Evolutionary conservation across 345 rosid species (phyloP), one percentile per base, ranked within the genome.

Genomic region (Hevea brasiliensis): DNA sequence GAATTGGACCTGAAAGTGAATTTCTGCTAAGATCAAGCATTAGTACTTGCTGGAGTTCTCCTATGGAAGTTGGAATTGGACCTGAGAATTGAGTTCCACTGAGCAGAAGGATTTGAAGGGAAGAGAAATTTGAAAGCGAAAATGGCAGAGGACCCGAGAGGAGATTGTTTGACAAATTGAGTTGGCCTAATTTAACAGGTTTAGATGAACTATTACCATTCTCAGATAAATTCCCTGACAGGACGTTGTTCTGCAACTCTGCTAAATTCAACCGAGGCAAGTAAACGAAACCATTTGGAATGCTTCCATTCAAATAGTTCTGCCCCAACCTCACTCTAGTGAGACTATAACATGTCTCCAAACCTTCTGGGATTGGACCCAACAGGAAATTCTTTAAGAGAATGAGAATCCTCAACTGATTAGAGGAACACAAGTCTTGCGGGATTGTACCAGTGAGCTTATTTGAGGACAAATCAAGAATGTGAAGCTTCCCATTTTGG

Each of bases 351-450:
- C 98, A 94, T 50, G 74, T 80, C 40, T 94, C 95, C 65, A 94
- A 83, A 54, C 88, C 87, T 63, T 83, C 82, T 3, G 98, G 94
- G 50, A 94, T 83, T 54, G 93, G 85, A 61, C 97, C 98, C 8
- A 94, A 87, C 74, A 94, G n/a, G 86, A 89, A 92, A 84, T 94
- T 94, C 76, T 87, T 89, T 79, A 94, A 78, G 70, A 92, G 82
- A 69, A 94, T 94, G 48, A 92, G 77, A 74, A 85, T 85, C 72
- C 68, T 80, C 26, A 94, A 85, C 65, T n/a, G 75, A 54, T 66
- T 66, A 65, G 78, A 79, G 2, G 63, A 65, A 65, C 82, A 79
- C 4, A 79, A 66, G n/a, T 40, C 75, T 35, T 53, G 57, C 12
- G n/a, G 82, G 82, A 79, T 74, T 20, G 68, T 79, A 10, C 98